phyloP scores from a whole-genome alignment of 306 rosid genomes.

The Lathyrus oleraceus region DNA sequence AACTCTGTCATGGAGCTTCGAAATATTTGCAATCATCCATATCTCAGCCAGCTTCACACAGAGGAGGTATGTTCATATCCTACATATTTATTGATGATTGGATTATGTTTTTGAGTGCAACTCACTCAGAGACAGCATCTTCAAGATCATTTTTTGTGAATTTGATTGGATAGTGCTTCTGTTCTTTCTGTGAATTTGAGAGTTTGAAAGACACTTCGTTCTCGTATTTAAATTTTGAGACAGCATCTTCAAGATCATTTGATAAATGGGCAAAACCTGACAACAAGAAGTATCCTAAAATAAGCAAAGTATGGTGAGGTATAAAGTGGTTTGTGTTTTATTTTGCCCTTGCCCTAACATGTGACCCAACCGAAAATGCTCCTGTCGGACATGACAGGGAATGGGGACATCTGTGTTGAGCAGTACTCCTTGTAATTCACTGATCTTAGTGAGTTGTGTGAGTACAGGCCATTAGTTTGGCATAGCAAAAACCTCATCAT shows the following conservation, averaged over 20 bases:
- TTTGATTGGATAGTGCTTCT: background rate
- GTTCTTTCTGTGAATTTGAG: constrained; percentile 12
- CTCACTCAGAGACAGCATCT: background rate
- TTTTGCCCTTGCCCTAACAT: background rate
- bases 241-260: background rate
- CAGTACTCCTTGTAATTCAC: background rate
- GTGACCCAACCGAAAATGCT: constrained; percentile 12
- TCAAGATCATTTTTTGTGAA: background rate
- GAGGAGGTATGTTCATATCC: constrained; percentile 74
- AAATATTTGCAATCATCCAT: constrained; percentile 98
- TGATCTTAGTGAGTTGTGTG: constrained; percentile 18
- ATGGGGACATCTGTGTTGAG: constrained; percentile 12
- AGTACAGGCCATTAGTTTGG: background rate
- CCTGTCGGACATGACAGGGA: constrained; percentile 13
- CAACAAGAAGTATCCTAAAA: background rate
- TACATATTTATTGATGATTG: constrained; percentile 26
- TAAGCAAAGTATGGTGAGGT: constrained; percentile 2
- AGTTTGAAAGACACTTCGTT: background rate
- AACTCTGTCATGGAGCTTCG: constrained; percentile 99
- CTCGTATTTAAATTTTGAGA: constrained; percentile 9
- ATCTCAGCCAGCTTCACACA: constrained; percentile 95
- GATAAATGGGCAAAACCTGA: constrained; percentile 14
- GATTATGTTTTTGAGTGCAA: constrained; percentile 9
- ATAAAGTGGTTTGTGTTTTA: constrained; percentile 14
- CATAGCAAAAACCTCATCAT: background rate